phyloP scores from a whole-genome alignment of 2,329 filamentous ascomycete species.

The Kalaharituber pfeilii region DNA sequence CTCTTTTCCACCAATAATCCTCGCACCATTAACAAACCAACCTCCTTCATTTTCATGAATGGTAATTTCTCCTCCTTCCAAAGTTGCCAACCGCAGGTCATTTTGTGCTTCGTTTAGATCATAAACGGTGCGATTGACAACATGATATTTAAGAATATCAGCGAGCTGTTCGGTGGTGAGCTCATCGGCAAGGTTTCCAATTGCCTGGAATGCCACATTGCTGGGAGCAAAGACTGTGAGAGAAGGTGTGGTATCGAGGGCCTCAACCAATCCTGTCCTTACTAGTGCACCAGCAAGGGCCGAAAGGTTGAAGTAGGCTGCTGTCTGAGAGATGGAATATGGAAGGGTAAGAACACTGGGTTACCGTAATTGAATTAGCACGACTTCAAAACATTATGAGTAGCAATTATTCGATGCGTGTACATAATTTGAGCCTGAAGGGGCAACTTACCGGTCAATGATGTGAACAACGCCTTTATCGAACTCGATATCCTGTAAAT shows the following conservation, averaged over 20 bases:
- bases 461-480: conserved; percentile 40
- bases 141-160: not conserved
- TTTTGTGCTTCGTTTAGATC: not conserved
- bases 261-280: conserved; percentile 29
- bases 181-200: conserved; percentile 27
- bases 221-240: conserved; percentile 49
- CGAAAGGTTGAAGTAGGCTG: conserved; percentile 31
- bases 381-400: too few relatives aligned
- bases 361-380: not conserved
- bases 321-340: conserved; percentile 29
- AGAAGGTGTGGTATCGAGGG: conserved; percentile 31
- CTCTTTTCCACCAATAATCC: not conserved
- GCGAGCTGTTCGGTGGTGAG: not conserved
- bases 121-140: not conserved
- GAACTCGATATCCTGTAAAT: conserved; percentile 35
- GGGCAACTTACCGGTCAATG: conserved; percentile 27
- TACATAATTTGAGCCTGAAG: not conserved
- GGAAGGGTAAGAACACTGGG: conserved; percentile 32
- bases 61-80: not conserved
- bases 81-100: not conserved
- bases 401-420: not conserved
- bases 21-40: not conserved
- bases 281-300: conserved; percentile 33
- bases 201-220: conserved; percentile 41
- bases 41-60: not conserved